These are phyloP conservation scores for Hymenoscyphus infarciens DNA, from an alignment of 2,329 filamentous ascomycete species.

Conservation along the genomic window DNA sequence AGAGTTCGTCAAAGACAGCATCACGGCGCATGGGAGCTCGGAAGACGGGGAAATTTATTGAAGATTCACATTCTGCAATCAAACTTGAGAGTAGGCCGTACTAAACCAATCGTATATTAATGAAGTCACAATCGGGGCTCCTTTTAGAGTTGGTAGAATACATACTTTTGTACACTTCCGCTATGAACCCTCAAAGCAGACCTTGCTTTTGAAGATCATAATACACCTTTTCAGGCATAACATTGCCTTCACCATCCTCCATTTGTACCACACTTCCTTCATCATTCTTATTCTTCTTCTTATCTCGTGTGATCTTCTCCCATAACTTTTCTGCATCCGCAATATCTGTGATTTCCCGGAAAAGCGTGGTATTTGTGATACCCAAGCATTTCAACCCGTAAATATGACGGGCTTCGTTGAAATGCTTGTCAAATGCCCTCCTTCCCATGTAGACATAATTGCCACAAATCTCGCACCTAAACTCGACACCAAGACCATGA, in stretches of 20 bases:
- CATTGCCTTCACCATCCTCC: constrained; percentile 96
- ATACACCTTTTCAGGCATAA: constrained; percentile 99
- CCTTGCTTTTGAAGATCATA: constrained; percentile 92
- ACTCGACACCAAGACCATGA: constrained; percentile 91
- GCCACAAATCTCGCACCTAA: constrained; percentile 92
- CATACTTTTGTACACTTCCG: constrained; percentile 14
- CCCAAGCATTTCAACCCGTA: constrained; percentile 92
- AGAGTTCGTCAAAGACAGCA: too few relatives aligned
- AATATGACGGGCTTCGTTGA: constrained; percentile 89
- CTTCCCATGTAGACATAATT: constrained; percentile 99
- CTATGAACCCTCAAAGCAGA: constrained; percentile 51
- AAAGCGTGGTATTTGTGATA: constrained; percentile 85
- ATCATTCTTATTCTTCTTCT: constrained; percentile 70
- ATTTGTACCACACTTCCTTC: constrained; percentile 91
- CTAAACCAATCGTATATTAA: background rate
- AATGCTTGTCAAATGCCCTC: constrained; percentile 96
- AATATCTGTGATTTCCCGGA: constrained; percentile 90
- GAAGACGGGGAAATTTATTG: background rate
- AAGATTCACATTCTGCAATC: background rate
- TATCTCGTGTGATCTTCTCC: constrained; percentile 88
- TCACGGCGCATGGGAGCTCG: too few relatives aligned
- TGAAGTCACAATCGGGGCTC: background rate
- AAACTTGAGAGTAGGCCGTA: background rate
- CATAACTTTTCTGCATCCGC: constrained; percentile 84
- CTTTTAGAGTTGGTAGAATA: constrained; percentile 8